phyloP scores from a whole-genome alignment of 441 rosid genomes.

The Gossypium laxum region DNA sequence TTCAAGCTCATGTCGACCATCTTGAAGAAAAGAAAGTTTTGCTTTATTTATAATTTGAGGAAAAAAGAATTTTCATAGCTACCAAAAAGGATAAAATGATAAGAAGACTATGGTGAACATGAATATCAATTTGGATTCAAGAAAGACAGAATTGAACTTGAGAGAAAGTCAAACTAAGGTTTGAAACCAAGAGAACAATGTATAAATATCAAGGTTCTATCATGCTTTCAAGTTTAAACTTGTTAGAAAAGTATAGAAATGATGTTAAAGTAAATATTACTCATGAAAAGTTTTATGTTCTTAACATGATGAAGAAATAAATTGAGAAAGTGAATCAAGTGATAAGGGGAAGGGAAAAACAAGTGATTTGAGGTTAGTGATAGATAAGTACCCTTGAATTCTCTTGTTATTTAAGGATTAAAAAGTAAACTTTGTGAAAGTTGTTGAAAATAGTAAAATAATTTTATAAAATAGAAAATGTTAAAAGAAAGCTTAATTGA shows the following conservation, averaged over 20 bases:
- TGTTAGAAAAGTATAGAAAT: background rate
- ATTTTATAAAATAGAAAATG: background rate
- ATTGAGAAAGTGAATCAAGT: background rate
- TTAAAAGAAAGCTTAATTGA: background rate
- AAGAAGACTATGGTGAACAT: background rate
- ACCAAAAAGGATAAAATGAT: background rate
- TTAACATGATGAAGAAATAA: background rate
- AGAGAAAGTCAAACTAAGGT: background rate
- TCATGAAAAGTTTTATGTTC: background rate
- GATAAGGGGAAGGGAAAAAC: background rate
- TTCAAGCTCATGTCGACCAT: background rate
- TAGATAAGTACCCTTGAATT: background rate
- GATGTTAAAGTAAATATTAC: background rate
- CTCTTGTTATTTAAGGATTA: background rate
- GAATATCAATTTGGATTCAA: background rate
- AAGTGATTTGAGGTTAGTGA: background rate
- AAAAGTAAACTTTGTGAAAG: background rate
- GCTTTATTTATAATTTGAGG: background rate
- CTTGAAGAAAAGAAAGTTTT: background rate
- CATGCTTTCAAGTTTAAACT: background rate
- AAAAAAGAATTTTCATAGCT: too few relatives aligned
- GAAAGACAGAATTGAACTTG: background rate
- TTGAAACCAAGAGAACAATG: background rate
- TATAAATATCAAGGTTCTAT: background rate
- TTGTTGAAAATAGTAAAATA: background rate